Evolutionary conservation across 2,329 filamentous ascomycete genomes (phyloP).

Genomic region (Aspergillus calidoustus): DNA sequence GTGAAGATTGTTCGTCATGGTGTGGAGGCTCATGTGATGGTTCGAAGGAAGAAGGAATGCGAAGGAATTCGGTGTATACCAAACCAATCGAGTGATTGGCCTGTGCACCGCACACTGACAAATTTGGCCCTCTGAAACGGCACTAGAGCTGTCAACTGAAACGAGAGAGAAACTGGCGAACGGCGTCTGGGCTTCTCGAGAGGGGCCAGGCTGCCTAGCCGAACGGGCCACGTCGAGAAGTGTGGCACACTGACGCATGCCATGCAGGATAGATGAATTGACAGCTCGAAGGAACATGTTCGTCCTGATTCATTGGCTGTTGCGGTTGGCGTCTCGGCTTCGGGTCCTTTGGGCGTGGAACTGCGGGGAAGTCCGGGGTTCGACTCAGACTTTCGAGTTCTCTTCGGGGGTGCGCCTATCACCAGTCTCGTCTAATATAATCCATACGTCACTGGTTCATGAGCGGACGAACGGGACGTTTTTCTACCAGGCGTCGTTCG

Average conservation of each 20-base stretch:
- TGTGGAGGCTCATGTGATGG: neutral
- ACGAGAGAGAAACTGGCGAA: neutral
- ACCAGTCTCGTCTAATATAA: too few relatives aligned
- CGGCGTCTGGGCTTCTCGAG: neutral
- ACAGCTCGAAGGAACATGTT: neutral
- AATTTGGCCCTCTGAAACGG: neutral
- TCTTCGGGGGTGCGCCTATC: too few relatives aligned
- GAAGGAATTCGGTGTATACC: neutral
- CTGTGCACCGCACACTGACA: neutral
- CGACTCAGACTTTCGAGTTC: neutral
- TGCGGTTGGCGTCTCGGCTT: neutral
- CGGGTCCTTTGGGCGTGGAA: neutral
- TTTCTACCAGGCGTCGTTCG: too few relatives aligned
- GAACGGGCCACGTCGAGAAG: neutral
- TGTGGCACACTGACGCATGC: neutral
- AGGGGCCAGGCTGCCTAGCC: neutral
- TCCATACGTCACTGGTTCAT: too few relatives aligned
- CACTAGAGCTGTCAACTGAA: neutral
- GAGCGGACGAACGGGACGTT: too few relatives aligned
- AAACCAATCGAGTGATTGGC: neutral
- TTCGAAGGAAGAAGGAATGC: neutral
- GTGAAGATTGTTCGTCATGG: neutral
- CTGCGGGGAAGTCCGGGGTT: neutral
- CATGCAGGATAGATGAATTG: neutral
- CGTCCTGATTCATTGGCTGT: neutral